A percentile compares a stretch with the other conserved stretches of the same genome.
Conservation (phyloP, 306 rosid species). For the Lathyrus aphaca region DNA sequence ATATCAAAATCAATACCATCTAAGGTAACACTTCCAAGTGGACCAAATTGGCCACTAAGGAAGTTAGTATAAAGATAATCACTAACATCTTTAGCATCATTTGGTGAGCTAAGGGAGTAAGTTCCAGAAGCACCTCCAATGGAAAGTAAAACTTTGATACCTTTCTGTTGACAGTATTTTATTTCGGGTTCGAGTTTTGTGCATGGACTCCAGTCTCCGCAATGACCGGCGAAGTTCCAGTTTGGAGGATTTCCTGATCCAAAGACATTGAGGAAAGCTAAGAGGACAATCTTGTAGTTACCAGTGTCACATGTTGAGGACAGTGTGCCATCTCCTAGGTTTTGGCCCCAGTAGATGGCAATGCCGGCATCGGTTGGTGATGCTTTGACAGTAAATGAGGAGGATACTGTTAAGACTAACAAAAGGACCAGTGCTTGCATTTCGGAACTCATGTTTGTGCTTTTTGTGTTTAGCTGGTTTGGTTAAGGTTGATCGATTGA, state of each 20-base stretch:
- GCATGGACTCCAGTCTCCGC: background rate
- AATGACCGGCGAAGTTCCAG: background rate
- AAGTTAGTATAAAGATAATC: slow-evolving; percentile 49
- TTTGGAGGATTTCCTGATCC: slow-evolving; percentile 17
- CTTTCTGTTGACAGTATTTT: slow-evolving; percentile 44
- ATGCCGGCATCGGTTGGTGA: slow-evolving; percentile 31
- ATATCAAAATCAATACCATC: slow-evolving; percentile 66
- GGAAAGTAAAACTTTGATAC: slow-evolving; percentile 61
- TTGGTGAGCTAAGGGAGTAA: slow-evolving; percentile 42
- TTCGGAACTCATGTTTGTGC: background rate
- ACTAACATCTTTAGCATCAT: slow-evolving; percentile 42
- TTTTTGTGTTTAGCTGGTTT: background rate
- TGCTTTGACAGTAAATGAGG: background rate
- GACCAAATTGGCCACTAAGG: slow-evolving; percentile 48
- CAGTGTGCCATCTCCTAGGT: slow-evolving; percentile 46
- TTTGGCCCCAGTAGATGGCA: slow-evolving; percentile 63
- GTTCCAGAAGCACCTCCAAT: slow-evolving; percentile 43
- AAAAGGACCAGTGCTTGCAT: background rate
- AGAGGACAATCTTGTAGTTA: slow-evolving; percentile 42
- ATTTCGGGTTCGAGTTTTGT: background rate
- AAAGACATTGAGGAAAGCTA: slow-evolving; percentile 50
- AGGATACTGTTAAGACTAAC: background rate
- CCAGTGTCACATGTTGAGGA: slow-evolving; percentile 50
- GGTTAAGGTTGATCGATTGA: background rate
- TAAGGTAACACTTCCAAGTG: slow-evolving; percentile 49